Conservation (phyloP, 495 filamentous ascomycete species). For the Achaetomiella virescens region DNA sequence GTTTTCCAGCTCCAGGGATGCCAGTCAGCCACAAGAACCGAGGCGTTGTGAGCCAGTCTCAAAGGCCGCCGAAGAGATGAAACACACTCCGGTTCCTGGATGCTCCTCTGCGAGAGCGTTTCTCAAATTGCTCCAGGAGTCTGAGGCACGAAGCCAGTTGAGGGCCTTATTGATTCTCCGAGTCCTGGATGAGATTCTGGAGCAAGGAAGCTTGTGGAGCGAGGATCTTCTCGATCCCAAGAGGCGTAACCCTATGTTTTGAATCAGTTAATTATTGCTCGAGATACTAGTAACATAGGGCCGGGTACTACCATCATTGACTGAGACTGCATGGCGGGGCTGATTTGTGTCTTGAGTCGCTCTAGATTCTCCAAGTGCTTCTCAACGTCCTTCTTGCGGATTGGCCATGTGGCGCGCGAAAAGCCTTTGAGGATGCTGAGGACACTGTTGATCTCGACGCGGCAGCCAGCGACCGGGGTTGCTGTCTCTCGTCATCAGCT, state of each 20-base stretch:
- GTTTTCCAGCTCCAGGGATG: not conserved
- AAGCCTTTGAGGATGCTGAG: not conserved
- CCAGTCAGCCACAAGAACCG: not conserved
- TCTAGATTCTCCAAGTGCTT: not conserved
- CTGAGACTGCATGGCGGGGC: not conserved
- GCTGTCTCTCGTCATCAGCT: not conserved
- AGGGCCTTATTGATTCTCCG: not conserved
- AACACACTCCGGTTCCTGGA: not conserved
- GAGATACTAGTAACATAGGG: not conserved
- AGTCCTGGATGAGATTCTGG: not conserved
- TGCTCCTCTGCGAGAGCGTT: not conserved
- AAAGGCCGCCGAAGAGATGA: not conserved
- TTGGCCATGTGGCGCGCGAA: not conserved
- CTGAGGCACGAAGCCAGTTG: not conserved
- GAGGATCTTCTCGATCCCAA: not conserved
- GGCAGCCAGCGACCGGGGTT: not conserved
- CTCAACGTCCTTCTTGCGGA: not conserved
- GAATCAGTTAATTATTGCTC: not conserved
- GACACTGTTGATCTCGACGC: not conserved
- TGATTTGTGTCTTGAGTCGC: not conserved
- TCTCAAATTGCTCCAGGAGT: not conserved
- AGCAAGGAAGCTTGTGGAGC: not conserved
- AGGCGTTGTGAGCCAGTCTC: not conserved
- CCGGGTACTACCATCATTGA: not conserved
- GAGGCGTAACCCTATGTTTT: not conserved